Base-by-base conservation (phyloP, 73 alveolate species). In the Breviolum minutum region DNA sequence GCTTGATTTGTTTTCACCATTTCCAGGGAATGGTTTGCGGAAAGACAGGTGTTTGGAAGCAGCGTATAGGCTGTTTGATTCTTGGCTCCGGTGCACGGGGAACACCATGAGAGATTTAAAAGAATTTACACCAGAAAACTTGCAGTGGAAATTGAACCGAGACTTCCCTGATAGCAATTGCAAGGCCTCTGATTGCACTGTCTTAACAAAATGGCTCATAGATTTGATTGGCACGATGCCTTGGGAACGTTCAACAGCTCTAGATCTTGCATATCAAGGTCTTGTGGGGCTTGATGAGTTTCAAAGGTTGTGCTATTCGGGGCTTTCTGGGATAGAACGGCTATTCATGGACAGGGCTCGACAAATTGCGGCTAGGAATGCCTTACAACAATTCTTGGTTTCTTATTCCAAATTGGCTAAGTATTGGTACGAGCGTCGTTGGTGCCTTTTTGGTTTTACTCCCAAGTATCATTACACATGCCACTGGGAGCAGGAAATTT, bases 41-140 rank as follows among this genome's bases (percentile, higher is more conserved):
- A 81, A 81, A 81, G 73, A 73, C 16, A 16, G 68, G 5, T 0
- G 69, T 22, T n/a, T 88, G 20, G 29, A 13, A 13, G 95, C 74
- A 11, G 86, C 86, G 16, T 88, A 32, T 32, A 22, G 12, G 20
- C 8, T 12, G 19, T 68, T 88, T 9, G 11, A 27, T 13, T 27
- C 84, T 11, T 87, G 22, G 26, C 70, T 76, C 32, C 27, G 26
- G 68, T 24, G 61, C 29, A 14, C 1, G 26, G 24, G 69, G 30
- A n/a, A 48, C 17, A 17, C 14, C 83, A 62, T n/a, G 69, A 30
- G 85, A 19, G 85, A 87, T 40, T 27, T 87, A 70, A 71, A 87
- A 22, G 95, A 87, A 12, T 87, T 87, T 54, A 66, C 95, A 5
- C 54, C 68, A 20, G 95, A 87, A 17, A 87, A 87, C 71, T n/a